Evolutionary conservation across 805 yeast genomes (phyloP).

Genomic region (Yarrowia divulgata): DNA sequence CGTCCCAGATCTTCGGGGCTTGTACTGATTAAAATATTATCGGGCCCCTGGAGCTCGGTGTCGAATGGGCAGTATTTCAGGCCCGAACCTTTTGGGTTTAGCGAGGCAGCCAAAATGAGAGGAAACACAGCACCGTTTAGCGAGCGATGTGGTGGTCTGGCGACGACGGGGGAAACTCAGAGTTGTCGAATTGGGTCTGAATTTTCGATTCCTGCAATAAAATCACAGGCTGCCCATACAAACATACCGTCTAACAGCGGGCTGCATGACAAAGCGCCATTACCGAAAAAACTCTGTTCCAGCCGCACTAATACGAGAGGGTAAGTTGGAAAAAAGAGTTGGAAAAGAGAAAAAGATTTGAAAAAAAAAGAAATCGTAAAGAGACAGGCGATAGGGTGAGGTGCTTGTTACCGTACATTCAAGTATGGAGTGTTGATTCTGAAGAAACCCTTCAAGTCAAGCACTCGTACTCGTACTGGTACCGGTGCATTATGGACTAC

Average conservation of each 20-base stretch:
- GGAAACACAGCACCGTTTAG: no score
- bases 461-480: no score
- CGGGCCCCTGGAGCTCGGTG: slow-evolving; percentile 10
- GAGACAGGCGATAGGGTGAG: no score
- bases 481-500: no score
- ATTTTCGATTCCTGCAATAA: neutral
- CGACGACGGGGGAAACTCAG: neutral
- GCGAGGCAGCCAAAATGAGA: slow-evolving; percentile 1
- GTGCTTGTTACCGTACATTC: no score
- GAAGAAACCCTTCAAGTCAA: no score
- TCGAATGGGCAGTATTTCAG: neutral
- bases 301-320: slow-evolving; percentile 18
- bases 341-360: neutral
- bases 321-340: neutral
- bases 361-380: neutral
- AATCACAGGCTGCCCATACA: neutral
- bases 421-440: no score
- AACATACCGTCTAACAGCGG: no score
- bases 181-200: neutral
- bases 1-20: neutral
- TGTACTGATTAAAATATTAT: slow-evolving; percentile 3
- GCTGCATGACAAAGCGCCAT: slow-evolving; percentile 2
- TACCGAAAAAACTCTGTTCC: neutral
- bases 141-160: neutral
- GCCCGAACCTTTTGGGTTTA: slow-evolving; percentile 12